Percentiles rank a stretch among this genome's conserved stretches.
Evolutionary conservation across 2,329 filamentous ascomycete genomes (phyloP).

Genomic region (Domatiomyces globalis): DNA sequence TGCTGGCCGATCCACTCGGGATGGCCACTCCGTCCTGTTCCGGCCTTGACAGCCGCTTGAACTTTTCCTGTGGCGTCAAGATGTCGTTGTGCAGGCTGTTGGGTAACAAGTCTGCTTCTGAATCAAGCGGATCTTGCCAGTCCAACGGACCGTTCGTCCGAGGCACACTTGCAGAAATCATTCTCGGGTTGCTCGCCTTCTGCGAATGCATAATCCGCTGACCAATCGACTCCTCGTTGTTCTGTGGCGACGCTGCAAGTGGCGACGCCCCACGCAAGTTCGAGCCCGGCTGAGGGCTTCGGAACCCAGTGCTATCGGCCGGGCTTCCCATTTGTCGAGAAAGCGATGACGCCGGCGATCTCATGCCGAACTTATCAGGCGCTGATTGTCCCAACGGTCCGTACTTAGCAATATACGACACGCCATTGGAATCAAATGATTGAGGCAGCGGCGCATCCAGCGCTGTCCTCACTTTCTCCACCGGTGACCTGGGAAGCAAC

Average conservation of each 20-base stretch:
- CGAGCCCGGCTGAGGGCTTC: slow-evolving; percentile 54
- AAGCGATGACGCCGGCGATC: slow-evolving; percentile 32
- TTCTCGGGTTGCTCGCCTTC: slow-evolving; percentile 40
- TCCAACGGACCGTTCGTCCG: slow-evolving; percentile 39
- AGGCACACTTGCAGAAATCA: slow-evolving; percentile 49
- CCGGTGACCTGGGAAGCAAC: slow-evolving; percentile 67
- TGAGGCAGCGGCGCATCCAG: slow-evolving; percentile 84
- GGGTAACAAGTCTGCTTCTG: slow-evolving; percentile 82
- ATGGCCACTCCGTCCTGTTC: slow-evolving; percentile 42
- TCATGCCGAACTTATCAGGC: slow-evolving; percentile 64
- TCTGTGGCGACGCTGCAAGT: slow-evolving; percentile 45
- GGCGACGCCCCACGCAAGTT: slow-evolving; percentile 47
- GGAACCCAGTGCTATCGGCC: slow-evolving; percentile 46
- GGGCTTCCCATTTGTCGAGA: slow-evolving; percentile 47
- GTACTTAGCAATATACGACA: slow-evolving; percentile 79
- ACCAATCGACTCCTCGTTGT: slow-evolving; percentile 50
- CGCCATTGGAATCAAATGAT: slow-evolving; percentile 90
- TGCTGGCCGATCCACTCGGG: slow-evolving; percentile 33
- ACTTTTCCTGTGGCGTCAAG: slow-evolving; percentile 47
- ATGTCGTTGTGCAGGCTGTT: slow-evolving; percentile 51
- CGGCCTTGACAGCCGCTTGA: slow-evolving; percentile 45
- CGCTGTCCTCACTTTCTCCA: slow-evolving; percentile 55
- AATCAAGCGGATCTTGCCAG: slow-evolving; percentile 54
- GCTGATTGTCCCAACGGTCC: slow-evolving; percentile 86
- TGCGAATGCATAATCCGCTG: slow-evolving; percentile 51